Conservation (phyloP, 192 early-diverging fungal species). For the Coemansia sp. region DNA sequence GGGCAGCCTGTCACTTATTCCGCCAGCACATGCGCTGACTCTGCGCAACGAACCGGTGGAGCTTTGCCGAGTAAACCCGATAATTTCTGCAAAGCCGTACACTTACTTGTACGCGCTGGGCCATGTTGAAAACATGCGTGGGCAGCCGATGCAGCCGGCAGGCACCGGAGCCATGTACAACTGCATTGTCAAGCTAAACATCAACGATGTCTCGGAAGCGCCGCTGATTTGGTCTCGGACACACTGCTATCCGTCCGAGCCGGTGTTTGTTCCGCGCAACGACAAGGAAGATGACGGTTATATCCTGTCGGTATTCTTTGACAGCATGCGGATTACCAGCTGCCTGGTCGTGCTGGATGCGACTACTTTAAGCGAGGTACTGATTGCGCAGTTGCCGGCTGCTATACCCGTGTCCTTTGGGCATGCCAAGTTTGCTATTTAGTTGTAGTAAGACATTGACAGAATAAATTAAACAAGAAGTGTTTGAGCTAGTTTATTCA, state of each 20-base stretch:
- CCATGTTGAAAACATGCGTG: conserved; percentile 38
- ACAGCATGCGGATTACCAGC: conserved; percentile 59
- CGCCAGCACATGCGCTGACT: conserved; percentile 28
- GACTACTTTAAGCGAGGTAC: conserved; percentile 58
- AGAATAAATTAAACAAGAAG: too few species aligned
- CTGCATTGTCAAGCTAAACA: conserved; percentile 55
- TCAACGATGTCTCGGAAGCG: conserved; percentile 32
- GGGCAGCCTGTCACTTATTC: conserved; percentile 12
- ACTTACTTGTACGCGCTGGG: conserved; percentile 53
- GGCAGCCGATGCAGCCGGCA: conserved; percentile 7
- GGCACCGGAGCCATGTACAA: conserved; percentile 51
- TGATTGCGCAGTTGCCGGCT: conserved; percentile 61
- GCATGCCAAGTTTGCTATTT: conserved; percentile 52
- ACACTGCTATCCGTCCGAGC: conserved; percentile 74
- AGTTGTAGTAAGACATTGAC: too few species aligned
- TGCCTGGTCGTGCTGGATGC: conserved; percentile 77
- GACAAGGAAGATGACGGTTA: conserved; percentile 70
- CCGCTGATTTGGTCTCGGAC: conserved; percentile 51
- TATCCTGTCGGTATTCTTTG: conserved; percentile 69
- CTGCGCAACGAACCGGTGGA: conserved; percentile 52
- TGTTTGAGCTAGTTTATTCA: too few species aligned
- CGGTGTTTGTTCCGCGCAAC: conserved; percentile 67
- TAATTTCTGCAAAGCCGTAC: conserved; percentile 43
- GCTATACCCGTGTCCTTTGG: conserved; percentile 71
- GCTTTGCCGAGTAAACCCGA: conserved; percentile 53